A percentile compares a stretch with the other conserved stretches of the same genome.
phyloP scores from a whole-genome alignment of 495 filamentous ascomycete species.

The Daldinia vernicosa region DNA sequence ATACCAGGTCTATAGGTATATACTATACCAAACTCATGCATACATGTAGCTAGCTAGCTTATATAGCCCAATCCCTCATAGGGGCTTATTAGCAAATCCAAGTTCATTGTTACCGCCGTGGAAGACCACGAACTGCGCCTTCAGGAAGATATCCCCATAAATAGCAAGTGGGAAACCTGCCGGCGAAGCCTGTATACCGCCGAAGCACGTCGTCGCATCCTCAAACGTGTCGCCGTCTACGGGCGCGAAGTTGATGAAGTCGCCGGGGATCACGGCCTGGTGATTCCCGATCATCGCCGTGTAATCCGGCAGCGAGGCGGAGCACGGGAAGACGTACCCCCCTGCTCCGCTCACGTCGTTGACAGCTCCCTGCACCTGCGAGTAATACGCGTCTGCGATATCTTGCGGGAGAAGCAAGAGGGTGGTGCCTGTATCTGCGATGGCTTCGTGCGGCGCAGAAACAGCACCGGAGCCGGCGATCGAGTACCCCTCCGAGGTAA shows the following conservation, averaged over 20 bases:
- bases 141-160: slow-evolving; percentile 85
- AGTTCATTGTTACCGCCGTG: slow-evolving; percentile 64
- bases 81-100: slow-evolving; percentile 68
- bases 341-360: slow-evolving; percentile 63
- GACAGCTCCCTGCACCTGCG: slow-evolving; percentile 63
- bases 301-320: slow-evolving; percentile 67
- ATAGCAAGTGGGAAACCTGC: slow-evolving; percentile 72
- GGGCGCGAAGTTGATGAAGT: slow-evolving; percentile 68
- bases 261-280: slow-evolving; percentile 65
- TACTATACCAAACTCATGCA: background rate
- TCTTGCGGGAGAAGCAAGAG: slow-evolving; percentile 69
- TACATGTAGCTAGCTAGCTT: background rate
- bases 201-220: slow-evolving; percentile 66
- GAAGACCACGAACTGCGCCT: slow-evolving; percentile 83
- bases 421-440: slow-evolving; percentile 75
- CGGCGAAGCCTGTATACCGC: slow-evolving; percentile 69
- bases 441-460: slow-evolving; percentile 50
- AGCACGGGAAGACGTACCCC: slow-evolving; percentile 76
- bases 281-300: slow-evolving; percentile 66
- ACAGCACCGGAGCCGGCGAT: slow-evolving; percentile 54
- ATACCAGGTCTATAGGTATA: background rate
- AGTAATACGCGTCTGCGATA: slow-evolving; percentile 74
- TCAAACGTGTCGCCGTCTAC: slow-evolving; percentile 50
- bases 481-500: slow-evolving; percentile 68
- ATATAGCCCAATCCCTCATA: slow-evolving; percentile 7